Conservation (phyloP, 164 flowering plant genomes). For the Magnolia sinica region DNA sequence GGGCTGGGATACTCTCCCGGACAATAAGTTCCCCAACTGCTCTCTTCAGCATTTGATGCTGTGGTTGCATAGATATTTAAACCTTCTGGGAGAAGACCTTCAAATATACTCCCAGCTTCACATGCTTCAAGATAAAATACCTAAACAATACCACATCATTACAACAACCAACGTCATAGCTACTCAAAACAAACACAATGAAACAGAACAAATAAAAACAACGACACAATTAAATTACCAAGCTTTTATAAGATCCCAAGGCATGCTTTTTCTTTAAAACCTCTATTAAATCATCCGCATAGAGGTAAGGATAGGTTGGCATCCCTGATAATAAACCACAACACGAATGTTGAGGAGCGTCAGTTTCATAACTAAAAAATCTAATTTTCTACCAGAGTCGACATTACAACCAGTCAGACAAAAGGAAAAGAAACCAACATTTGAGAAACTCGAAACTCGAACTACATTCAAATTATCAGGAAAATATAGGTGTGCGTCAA, state of each 20-base stretch:
- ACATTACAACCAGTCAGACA: background rate
- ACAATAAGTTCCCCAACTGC: conserved; percentile 92
- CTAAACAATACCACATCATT: conserved; percentile 26
- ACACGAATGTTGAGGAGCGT: background rate
- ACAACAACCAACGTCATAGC: background rate
- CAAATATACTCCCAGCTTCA: conserved; percentile 94
- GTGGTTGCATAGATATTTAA: conserved; percentile 88
- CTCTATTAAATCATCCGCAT: conserved; percentile 43
- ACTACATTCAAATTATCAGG: background rate
- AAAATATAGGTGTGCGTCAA: background rate
- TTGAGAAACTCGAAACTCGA: background rate
- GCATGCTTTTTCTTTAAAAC: conserved; percentile 50
- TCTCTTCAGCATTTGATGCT: conserved; percentile 80
- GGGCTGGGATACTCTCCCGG: conserved; percentile 67
- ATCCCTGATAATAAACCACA: conserved; percentile 35
- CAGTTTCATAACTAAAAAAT: conserved; percentile 2
- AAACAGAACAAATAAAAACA: background rate
- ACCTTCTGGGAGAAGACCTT: conserved; percentile 78
- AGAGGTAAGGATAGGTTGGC: conserved; percentile 52
- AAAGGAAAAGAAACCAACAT: background rate
- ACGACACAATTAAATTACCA: conserved; percentile 32
- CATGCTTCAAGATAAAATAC: conserved; percentile 94
- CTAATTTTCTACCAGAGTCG: background rate
- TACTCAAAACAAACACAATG: background rate
- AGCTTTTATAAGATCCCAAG: conserved; percentile 50